A percentile compares a stretch with the other conserved stretches of the same genome.
These are phyloP conservation scores for Viola pubescens DNA, from an alignment of 441 rosid species.

Conservation along the genomic window DNA sequence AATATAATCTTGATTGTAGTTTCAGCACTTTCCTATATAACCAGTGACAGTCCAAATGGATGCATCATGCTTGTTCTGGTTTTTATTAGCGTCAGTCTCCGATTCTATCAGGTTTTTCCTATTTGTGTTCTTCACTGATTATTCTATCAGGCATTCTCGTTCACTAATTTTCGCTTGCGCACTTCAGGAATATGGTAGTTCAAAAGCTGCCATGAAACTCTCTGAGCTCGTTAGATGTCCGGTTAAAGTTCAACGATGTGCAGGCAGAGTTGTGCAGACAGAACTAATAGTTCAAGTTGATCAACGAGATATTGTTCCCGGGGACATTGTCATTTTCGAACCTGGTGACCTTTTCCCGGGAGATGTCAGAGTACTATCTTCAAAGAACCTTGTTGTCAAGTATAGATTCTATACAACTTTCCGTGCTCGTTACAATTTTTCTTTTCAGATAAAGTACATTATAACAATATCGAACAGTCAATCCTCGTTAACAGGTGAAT, in stretches of 20 bases:
- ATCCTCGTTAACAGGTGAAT: constrained; percentile 67
- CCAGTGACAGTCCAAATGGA: constrained; percentile 61
- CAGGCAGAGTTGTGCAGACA: constrained; percentile 62
- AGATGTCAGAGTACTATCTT: constrained; percentile 57
- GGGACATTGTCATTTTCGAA: constrained; percentile 62
- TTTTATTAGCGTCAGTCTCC: constrained; percentile 54
- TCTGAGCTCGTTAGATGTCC: constrained; percentile 53
- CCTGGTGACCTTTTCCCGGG: constrained; percentile 78
- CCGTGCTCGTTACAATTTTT: background rate
- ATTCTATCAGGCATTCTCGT: background rate
- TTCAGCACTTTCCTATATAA: constrained; percentile 49
- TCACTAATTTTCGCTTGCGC: background rate
- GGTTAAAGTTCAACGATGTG: constrained; percentile 69
- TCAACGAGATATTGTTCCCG: constrained; percentile 69
- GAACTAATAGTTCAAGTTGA: constrained; percentile 62
- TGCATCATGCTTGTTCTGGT: constrained; percentile 59
- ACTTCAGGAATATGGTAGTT: constrained; percentile 55
- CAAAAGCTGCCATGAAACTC: constrained; percentile 76
- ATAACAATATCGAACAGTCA: constrained; percentile 46
- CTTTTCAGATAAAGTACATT: constrained; percentile 16
- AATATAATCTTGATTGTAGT: constrained; percentile 56
- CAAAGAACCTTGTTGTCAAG: constrained; percentile 66
- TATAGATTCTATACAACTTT: constrained; percentile 16
- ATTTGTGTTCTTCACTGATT: background rate
- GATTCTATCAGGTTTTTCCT: constrained; percentile 49